phyloP scores from a whole-genome alignment of 2,329 filamentous ascomycete species.

The Pleomassaria siparia region DNA sequence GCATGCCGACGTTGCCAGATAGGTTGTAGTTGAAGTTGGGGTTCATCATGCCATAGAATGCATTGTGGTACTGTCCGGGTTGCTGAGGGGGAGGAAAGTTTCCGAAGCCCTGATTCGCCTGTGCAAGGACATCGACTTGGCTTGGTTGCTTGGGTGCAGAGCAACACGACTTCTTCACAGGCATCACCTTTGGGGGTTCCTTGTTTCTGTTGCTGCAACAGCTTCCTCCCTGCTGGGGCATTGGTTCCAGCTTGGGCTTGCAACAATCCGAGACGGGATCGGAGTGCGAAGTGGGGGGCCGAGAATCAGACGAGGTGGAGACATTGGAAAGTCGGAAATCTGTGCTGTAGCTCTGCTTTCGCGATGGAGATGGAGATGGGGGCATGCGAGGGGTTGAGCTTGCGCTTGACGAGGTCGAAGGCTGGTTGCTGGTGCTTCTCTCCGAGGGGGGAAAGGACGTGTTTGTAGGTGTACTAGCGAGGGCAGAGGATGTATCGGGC shows the following conservation, averaged over 20 bases:
- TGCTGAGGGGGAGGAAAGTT: constrained; percentile 18
- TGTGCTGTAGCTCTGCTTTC: constrained; percentile 20
- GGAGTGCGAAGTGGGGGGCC: constrained; percentile 8
- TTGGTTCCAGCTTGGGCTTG: constrained; percentile 25
- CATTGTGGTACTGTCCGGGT: constrained; percentile 21
- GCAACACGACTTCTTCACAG: constrained; percentile 35
- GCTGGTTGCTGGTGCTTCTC: constrained; percentile 33
- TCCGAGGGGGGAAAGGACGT: constrained; percentile 21
- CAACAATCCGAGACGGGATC: constrained; percentile 32
- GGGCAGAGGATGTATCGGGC: constrained; percentile 33
- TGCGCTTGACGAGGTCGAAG: constrained; percentile 38
- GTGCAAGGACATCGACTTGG: constrained; percentile 7
- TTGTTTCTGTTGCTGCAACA: constrained; percentile 35
- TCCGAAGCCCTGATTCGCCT: constrained; percentile 6
- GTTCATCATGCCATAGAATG: constrained; percentile 22
- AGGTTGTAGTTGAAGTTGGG: constrained; percentile 13
- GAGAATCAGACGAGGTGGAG: constrained; percentile 1
- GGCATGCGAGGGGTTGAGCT: constrained; percentile 41
- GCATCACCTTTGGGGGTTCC: constrained; percentile 16
- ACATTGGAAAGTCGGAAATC: constrained; percentile 5
- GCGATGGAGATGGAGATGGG: constrained; percentile 17
- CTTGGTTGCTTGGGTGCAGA: constrained; percentile 16
- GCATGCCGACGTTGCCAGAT: constrained; percentile 7
- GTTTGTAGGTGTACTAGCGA: constrained; percentile 32
- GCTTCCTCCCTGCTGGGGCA: constrained; percentile 13